Base-by-base conservation (phyloP, 495 filamentous ascomycete genomes). In the Oidiodendron maius region DNA sequence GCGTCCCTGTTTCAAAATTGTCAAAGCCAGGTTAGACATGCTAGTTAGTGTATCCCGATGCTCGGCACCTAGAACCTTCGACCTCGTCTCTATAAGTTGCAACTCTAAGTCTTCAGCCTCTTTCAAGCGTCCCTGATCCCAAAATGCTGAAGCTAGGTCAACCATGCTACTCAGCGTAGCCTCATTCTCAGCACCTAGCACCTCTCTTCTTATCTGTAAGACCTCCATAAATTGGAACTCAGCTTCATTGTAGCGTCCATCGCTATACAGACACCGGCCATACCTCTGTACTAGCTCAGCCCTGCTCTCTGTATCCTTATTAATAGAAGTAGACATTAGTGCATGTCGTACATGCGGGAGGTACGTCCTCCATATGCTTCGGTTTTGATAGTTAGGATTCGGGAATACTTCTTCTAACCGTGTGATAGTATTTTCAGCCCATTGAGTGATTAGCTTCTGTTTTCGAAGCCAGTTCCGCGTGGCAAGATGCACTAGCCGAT, bases 101-200 rank as follows among this genome's bases (percentile, higher is more conserved):
- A 46, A 9, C 8, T 46, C 12, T 12, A 66, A 20, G 10, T 58
- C 43, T 51, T 67, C 64, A 3, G 65, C 64, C 2, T 67, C 53
- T n/a, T 56, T 53, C 41, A 44, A 61, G 42, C 50, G 51, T 58
- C 60, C 45, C 26, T 47, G 44, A 36, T 46, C 52, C 38, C 20
- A 9, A 40, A 52, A 66, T n/a, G 62, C 57, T 11, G 53, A 64
- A 17, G 58, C 58, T 4, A 64, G 55, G 28, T 53, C 64, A 38
- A 40, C 48, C 51, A 64, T 64, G 23, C 56, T 64, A n/a, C 45
- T 60, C 48, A 65, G 50, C 4, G 64, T 66, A 17, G 56, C 44
- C 16, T 57, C 41, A 55, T 64, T 45, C 16, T 55, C 39, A 18
- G 48, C 34, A 17, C 63, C 59, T 11, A 65, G 38, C 12, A 56